A percentile compares a stretch with the other conserved stretches of the same genome.
phyloP scores from a whole-genome alignment of 768 basidiomycete genomes.

The Termitomyces sp. region DNA sequence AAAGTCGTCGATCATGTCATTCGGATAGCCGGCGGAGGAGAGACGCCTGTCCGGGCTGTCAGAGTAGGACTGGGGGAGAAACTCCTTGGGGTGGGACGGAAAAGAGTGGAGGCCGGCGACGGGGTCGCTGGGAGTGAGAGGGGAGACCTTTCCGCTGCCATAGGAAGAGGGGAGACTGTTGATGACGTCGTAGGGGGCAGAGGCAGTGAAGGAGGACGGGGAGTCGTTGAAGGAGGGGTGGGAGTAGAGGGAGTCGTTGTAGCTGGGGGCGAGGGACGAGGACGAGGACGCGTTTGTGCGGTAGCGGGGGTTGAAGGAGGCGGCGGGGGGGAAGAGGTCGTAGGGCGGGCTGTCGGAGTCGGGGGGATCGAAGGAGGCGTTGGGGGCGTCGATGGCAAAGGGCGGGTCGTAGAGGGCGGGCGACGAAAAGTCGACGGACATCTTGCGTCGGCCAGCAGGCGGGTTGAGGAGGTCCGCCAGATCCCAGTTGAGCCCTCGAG shows the following conservation, averaged over 20 bases:
- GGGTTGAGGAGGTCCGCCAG: conserved; percentile 45
- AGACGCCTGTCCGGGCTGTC: conserved; percentile 63
- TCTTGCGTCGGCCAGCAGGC: conserved; percentile 29
- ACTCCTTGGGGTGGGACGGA: conserved; percentile 51
- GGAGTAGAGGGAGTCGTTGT: conserved; percentile 56
- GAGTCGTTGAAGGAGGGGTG: conserved; percentile 59
- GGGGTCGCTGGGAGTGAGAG: conserved; percentile 66
- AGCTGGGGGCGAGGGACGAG: conserved; percentile 58
- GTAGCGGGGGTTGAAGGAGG: conserved; percentile 56
- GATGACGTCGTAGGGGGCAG: conserved; percentile 65
- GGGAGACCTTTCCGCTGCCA: conserved; percentile 73
- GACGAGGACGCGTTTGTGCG: conserved; percentile 70
- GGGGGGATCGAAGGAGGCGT: conserved; percentile 41
- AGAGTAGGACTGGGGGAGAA: conserved; percentile 48
- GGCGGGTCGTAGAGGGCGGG: conserved; percentile 50
- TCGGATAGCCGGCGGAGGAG: conserved; percentile 48
- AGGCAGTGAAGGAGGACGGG: conserved; percentile 51
- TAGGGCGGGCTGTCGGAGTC: conserved; percentile 55
- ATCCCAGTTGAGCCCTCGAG: conserved; percentile 36
- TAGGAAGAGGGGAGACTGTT: conserved; percentile 59
- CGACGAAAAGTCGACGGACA: conserved; percentile 53
- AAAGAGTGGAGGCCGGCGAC: conserved; percentile 58
- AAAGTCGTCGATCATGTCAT: conserved; percentile 67
- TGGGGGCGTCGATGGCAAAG: conserved; percentile 40
- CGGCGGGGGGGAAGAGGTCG: conserved; percentile 54